These are phyloP conservation scores for Quercus alba DNA, from an alignment of 306 rosid genomes.

Conservation along the genomic window DNA sequence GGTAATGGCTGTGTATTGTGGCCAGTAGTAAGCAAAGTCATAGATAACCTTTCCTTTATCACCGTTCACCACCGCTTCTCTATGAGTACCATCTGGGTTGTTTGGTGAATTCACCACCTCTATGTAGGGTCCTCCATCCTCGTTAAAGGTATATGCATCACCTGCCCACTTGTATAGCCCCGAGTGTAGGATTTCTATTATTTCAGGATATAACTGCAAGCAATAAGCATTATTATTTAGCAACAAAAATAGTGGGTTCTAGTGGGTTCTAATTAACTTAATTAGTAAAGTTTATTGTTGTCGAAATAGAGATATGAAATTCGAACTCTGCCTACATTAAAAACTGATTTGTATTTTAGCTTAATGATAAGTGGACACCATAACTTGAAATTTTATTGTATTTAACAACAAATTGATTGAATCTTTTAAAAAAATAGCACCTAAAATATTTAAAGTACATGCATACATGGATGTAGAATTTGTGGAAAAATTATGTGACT, in stretches of 20 bases:
- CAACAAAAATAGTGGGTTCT: neutral
- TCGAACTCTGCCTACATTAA: too few relatives aligned
- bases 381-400: too few relatives aligned
- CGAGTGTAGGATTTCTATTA: conserved; percentile 40
- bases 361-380: too few relatives aligned
- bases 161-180: conserved; percentile 69
- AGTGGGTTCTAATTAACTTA: too few relatives aligned
- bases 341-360: too few relatives aligned
- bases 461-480: too few relatives aligned
- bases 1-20: conserved; percentile 74
- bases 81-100: conserved; percentile 65
- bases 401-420: too few relatives aligned
- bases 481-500: too few relatives aligned
- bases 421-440: too few relatives aligned
- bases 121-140: conserved; percentile 54
- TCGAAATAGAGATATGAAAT: too few relatives aligned
- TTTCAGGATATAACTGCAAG: conserved; percentile 54
- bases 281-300: too few relatives aligned
- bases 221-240: neutral
- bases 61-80: conserved; percentile 38
- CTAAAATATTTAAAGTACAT: too few relatives aligned
- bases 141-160: conserved; percentile 49
- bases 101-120: conserved; percentile 76
- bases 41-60: conserved; percentile 41
- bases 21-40: conserved; percentile 92